A percentile compares a stretch with the other conserved stretches of the same genome.
These are phyloP conservation scores for Aleurites moluccanus DNA, from an alignment of 441 rosid genomes.

Conservation along the genomic window DNA sequence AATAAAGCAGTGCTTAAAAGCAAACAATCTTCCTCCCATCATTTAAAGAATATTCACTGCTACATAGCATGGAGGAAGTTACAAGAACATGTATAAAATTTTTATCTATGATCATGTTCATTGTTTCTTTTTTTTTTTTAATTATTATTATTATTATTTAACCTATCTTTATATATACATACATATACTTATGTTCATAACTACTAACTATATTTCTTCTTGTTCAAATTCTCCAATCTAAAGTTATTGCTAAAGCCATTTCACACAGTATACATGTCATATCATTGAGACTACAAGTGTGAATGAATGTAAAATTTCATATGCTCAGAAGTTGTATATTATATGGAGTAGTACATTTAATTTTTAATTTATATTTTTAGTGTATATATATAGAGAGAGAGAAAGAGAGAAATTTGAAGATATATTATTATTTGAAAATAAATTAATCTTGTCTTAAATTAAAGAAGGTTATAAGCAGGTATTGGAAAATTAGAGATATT, in stretches of 20 bases:
- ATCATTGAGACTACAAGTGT: constrained; percentile 1
- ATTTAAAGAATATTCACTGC: constrained; percentile 38
- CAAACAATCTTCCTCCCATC: constrained; percentile 17
- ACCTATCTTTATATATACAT: background rate
- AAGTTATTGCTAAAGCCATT: background rate
- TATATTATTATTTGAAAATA: background rate
- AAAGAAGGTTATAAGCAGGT: background rate
- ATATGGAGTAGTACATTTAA: background rate
- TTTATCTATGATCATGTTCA: background rate
- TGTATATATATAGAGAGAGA: background rate
- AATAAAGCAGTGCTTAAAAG: constrained; percentile 27
- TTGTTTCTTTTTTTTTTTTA: constrained; percentile 5
- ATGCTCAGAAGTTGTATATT: background rate
- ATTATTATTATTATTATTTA: constrained; percentile 10
- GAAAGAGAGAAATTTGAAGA: background rate
- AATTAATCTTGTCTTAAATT: background rate
- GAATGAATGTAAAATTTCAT: constrained; percentile 12
- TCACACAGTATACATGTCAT: background rate
- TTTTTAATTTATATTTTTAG: background rate
- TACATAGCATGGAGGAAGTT: background rate
- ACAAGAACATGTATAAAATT: constrained; percentile 8
- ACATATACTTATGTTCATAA: background rate
- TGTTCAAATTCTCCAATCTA: background rate
- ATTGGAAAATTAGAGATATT: background rate
- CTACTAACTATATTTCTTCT: constrained; percentile 8